Evolutionary conservation across 2,329 filamentous ascomycete genomes (phyloP).

Genomic region (Xylaria sp.): DNA sequence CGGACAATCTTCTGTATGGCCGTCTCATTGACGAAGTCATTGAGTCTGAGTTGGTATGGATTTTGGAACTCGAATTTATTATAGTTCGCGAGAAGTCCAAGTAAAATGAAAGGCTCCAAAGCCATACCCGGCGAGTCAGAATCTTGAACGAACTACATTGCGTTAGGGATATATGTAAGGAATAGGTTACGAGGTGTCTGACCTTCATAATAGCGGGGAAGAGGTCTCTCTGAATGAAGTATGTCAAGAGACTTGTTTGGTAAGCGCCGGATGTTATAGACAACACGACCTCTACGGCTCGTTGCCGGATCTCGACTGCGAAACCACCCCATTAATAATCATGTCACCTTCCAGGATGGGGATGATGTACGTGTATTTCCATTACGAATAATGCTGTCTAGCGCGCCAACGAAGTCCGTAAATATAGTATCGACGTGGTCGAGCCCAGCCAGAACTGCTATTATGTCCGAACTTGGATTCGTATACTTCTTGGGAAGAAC

Average conservation of each 20-base stretch:
- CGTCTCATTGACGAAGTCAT: conserved; percentile 93
- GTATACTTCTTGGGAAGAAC: conserved; percentile 90
- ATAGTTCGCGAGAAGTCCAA: conserved; percentile 93
- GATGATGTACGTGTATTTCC: conserved; percentile 71
- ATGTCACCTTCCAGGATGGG: background rate
- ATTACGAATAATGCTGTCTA: conserved; percentile 85
- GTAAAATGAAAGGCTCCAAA: conserved; percentile 80
- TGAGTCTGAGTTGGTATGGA: conserved; percentile 88
- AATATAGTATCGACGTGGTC: conserved; percentile 89
- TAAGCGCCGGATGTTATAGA: conserved; percentile 93
- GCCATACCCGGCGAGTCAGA: conserved; percentile 70
- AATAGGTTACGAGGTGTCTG: conserved; percentile 37
- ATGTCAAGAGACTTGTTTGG: conserved; percentile 91
- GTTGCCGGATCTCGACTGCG: conserved; percentile 77
- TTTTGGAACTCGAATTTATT: conserved; percentile 99
- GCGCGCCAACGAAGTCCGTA: conserved; percentile 83
- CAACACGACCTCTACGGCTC: conserved; percentile 82
- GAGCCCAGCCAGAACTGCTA: conserved; percentile 86
- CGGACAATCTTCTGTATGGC: conserved; percentile 84
- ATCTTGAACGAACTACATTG: conserved; percentile 79
- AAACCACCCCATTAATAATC: conserved; percentile 16
- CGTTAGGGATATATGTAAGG: conserved; percentile 26
- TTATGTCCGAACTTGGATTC: conserved; percentile 94
- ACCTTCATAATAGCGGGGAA: conserved; percentile 97
- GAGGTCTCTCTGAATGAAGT: conserved; percentile 92